Evolutionary conservation across 164 flowering plant species (phyloP).

Genomic region (Kingdonia uniflora): DNA sequence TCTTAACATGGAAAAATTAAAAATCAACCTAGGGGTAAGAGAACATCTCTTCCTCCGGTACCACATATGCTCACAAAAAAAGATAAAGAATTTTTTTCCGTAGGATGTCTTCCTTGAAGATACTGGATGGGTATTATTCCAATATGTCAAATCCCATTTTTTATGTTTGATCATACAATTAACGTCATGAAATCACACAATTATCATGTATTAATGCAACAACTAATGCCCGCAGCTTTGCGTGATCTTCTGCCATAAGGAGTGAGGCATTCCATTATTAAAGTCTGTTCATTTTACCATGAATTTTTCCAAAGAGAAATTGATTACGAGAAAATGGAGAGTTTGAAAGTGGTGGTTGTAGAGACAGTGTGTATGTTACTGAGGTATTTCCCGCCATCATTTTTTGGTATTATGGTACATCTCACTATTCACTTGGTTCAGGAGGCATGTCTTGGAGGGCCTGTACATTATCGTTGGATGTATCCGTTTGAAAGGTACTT

Average conservation of each 20-base stretch:
- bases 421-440: not conserved
- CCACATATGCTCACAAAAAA: not conserved
- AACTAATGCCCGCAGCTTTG: not conserved
- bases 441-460: not conserved
- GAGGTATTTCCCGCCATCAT: not conserved
- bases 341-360: not conserved
- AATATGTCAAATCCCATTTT: not conserved
- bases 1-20: not conserved
- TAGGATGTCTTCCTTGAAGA: not conserved
- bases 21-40: not conserved
- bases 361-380: not conserved
- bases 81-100: not conserved
- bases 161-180: not conserved
- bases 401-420: slow-evolving; percentile 1
- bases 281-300: slow-evolving; percentile 1
- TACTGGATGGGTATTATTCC: slow-evolving; percentile 1
- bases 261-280: not conserved
- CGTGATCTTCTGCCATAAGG: not conserved
- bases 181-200: not conserved
- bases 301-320: slow-evolving; percentile 3
- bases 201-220: slow-evolving; percentile 3
- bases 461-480: slow-evolving; percentile 1
- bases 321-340: not conserved
- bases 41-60: not conserved
- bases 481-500: not conserved